Conservation (phyloP, 345 rosid genomes). For the Balakata baccata region DNA sequence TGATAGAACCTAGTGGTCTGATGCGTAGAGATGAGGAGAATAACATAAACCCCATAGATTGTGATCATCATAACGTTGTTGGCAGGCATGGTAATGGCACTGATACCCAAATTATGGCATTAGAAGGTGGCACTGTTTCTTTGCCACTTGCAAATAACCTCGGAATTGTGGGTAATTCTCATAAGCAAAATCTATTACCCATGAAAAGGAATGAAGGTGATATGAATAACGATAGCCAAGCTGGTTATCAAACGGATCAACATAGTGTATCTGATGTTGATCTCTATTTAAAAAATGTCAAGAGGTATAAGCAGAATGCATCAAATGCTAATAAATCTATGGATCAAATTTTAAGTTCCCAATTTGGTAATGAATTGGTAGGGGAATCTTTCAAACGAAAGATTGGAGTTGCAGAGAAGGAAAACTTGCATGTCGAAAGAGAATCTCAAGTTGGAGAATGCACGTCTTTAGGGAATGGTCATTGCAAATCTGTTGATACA, state of each 20-base stretch:
- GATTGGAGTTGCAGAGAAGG: constrained; percentile 12
- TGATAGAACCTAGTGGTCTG: constrained; percentile 40
- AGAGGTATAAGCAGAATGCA: constrained; percentile 36
- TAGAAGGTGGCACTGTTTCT: constrained; percentile 21
- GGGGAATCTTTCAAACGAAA: constrained; percentile 16
- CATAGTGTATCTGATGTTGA: constrained; percentile 1
- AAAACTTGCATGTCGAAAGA: constrained; percentile 11
- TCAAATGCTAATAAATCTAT: constrained; percentile 4
- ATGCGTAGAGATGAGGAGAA: constrained; percentile 11
- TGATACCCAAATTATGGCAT: constrained; percentile 14
- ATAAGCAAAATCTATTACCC: constrained; percentile 9
- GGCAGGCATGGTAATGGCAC: neutral
- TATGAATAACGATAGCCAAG: constrained; percentile 18
- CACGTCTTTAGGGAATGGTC: constrained; percentile 17
- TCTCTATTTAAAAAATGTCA: constrained; percentile 23
- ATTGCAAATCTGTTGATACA: constrained; percentile 14
- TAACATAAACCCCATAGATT: neutral
- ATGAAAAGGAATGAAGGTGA: constrained; percentile 34
- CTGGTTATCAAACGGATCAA: constrained; percentile 10
- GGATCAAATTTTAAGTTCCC: constrained; percentile 9
- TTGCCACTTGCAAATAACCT: constrained; percentile 19
- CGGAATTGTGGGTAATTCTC: constrained; percentile 10
- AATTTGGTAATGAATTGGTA: neutral
- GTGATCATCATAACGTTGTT: constrained; percentile 12
- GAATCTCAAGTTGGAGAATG: constrained; percentile 24